Evolutionary conservation across 345 rosid species (phyloP).

Genomic region (Hibiscus mutabilis): DNA sequence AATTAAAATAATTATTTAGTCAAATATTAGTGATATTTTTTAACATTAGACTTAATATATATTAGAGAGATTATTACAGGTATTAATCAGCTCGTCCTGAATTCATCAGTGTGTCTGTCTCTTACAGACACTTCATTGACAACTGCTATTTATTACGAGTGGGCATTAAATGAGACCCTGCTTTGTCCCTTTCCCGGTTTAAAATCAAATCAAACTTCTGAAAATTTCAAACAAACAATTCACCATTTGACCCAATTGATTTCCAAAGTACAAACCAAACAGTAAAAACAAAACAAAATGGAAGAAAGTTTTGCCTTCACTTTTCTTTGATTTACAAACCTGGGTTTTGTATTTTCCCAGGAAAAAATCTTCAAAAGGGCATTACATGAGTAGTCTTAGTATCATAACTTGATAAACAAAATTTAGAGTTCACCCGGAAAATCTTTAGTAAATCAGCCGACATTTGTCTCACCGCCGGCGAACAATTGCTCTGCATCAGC

Average conservation of each 20-base stretch:
- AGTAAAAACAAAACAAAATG: not conserved
- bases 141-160: not conserved
- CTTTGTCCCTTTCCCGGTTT: not conserved
- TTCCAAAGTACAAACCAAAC: too few relatives aligned
- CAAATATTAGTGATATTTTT: too few relatives aligned
- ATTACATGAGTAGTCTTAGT: conserved; percentile 86
- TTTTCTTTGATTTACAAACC: conserved; percentile 32
- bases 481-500: conserved; percentile 80
- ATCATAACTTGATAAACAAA: conserved; percentile 55
- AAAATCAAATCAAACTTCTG: not conserved
- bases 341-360: not conserved
- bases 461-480: conserved; percentile 68
- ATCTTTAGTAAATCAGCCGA: conserved; percentile 62
- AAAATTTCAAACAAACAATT: not conserved
- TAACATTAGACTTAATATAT: too few relatives aligned
- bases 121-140: too few relatives aligned
- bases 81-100: too few relatives aligned
- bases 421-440: conserved; percentile 42
- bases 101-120: too few relatives aligned
- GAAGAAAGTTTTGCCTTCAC: not conserved
- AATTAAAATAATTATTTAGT: too few relatives aligned
- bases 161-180: not conserved
- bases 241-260: not conserved
- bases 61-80: too few relatives aligned
- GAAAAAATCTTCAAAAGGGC: conserved; percentile 50